Evolutionary conservation across 1,139 yeast genomes (phyloP), one percentile per base, ranked within the genome.

Genomic region (Nematodospora anomalae): DNA sequence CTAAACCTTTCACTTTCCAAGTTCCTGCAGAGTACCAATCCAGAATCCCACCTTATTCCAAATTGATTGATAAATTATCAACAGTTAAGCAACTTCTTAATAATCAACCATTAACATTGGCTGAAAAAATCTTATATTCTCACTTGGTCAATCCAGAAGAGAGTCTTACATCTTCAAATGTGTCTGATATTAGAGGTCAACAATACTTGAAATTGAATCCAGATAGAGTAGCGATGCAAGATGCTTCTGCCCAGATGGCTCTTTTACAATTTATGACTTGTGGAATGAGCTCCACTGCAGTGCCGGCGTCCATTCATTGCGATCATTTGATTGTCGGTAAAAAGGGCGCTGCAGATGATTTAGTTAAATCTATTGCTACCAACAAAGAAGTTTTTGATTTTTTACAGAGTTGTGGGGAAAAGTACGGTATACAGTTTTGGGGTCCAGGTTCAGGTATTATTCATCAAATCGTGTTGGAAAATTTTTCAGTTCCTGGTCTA

Each of bases 181-280:
- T 79, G 59, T 96, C 89, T 74, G 96, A 87, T 46, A 89, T 90
- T 56, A 86, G 97, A 71, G 98, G 98, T 73, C 86, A 84, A 45
- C 85, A 96, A 28, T 92, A 92, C 76, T 79, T 92, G 71, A 90
- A 92, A 73, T 82, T 92, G 65, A 86, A 97, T 74, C 98, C 98
- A 43, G 98, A 92, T 70, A 87, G 98, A 74, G 97, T 92, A 56
- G 97, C 98, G 44, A 90, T 97, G 79, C 98, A 92, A 76, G 98
- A 92, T 78, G 98, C 98, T 53, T 90, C 97, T 48, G 98, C 98
- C 52, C 98, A 92, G 75, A 92, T 92, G 98, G 97, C 97, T 51
- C 87, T 92, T 58, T 76, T 92, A 63, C 98, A 92, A 76, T 90
- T 90, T 71, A 90, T 90, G 97, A 84, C 96, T 52, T 96, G 96